phyloP scores from a whole-genome alignment of 2,329 filamentous ascomycete genomes.

The Peltaster fructicola region DNA sequence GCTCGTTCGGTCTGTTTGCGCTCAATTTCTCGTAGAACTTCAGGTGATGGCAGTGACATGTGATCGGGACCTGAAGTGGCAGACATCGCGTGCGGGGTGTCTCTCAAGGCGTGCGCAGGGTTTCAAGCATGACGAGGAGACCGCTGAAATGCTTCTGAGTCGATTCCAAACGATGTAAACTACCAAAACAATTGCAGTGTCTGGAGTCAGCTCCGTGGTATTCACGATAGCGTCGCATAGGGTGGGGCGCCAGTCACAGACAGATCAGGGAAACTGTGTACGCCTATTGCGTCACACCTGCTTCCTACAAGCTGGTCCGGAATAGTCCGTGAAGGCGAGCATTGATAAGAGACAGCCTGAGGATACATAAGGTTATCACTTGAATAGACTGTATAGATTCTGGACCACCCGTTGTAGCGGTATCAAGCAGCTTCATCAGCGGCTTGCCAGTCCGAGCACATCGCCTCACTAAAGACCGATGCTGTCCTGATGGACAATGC shows the following conservation, averaged over 20 bases:
- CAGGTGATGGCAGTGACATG: constrained; percentile 15
- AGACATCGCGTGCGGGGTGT: constrained; percentile 3
- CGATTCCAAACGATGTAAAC: no score
- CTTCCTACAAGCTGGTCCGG: no score
- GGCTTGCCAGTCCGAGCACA: constrained; percentile 5
- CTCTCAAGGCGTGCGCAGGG: constrained; percentile 1
- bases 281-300: no score
- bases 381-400: neutral
- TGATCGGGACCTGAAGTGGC: constrained; percentile 5
- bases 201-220: no score
- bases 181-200: no score
- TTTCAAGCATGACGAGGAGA: no score
- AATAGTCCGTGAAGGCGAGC: constrained; percentile 1
- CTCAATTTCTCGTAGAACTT: constrained; percentile 18
- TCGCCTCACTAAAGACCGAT: no score
- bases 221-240: no score
- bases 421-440: constrained; percentile 9
- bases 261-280: no score
- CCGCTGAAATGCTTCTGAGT: no score
- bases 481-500: no score
- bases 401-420: constrained; percentile 1
- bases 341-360: neutral
- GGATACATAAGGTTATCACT: neutral
- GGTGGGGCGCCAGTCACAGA: no score
- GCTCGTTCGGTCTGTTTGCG: constrained; percentile 17